Evolutionary conservation across 2,329 filamentous ascomycete species (phyloP), one percentile per base, ranked within the genome.

Genomic region (Phialemoniopsis sp.): DNA sequence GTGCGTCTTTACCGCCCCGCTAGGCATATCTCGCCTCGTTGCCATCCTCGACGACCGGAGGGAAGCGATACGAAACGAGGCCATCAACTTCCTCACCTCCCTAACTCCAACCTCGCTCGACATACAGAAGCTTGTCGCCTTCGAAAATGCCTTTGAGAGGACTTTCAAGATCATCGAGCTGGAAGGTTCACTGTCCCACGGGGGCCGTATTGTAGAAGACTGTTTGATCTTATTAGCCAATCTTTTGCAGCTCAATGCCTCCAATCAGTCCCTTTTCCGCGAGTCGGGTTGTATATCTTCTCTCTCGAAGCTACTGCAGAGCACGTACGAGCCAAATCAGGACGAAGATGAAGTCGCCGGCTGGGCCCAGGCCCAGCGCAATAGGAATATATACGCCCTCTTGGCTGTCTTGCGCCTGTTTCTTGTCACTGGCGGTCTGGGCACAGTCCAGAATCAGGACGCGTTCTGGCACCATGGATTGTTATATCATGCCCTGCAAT

Each of bases 121-220:
- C 53, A 78, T 98, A 38, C 90, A 97, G 58, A 97, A 97, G 60
- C 75, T 97, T 3, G 90, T 97, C 17, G 93, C 89, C 1, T 97
- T 96, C 50, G 89, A 96, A 54, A 91, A 89, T 70, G 88, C 90
- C 0, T 97, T 96, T 53, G 89, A 93, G 45, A 82, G 85, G 32
- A 70, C 94, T 18, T 96, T 97, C 58, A 73, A 73, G 33, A 82
- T 97, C 38, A 87, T 98, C 38, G 77, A 84, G 48, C 70, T 74
- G 1, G 93, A 98, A 53, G 93, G 93, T 0, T 85, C 84, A 3
- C 67, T 98, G 33, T 75, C 74, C 5, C 83, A 94, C 51, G 93
- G 93, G 13, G 89, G 87, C 32, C 85, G 91, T 45, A 78, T 87
- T 12, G 87, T 96, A 4, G 91, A 97, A 61, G 93, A 98, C 60